Evolutionary conservation across 2,329 filamentous ascomycete genomes (phyloP).

Genomic region (Nakataea oryzae): DNA sequence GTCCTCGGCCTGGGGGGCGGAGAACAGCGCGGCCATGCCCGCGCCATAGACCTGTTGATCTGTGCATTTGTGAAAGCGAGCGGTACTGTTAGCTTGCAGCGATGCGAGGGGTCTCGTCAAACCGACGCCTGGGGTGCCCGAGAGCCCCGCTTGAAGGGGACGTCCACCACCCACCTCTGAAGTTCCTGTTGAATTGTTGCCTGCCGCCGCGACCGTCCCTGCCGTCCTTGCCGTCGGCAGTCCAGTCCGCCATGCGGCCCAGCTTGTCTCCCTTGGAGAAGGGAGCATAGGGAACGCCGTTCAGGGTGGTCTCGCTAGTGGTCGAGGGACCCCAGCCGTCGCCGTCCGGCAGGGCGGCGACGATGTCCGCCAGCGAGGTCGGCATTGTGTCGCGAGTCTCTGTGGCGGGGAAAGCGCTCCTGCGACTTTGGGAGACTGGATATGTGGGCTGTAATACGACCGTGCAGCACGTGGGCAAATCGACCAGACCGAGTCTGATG

Average conservation of each 20-base stretch:
- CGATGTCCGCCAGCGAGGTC: slow-evolving; percentile 43
- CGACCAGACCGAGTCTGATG: not conserved
- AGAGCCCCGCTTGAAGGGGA: not conserved
- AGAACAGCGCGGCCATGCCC: slow-evolving; percentile 77
- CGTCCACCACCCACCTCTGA: slow-evolving; percentile 65
- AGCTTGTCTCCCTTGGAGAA: slow-evolving; percentile 99
- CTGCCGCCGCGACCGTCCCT: slow-evolving; percentile 64
- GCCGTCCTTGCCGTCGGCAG: slow-evolving; percentile 74
- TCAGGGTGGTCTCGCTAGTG: slow-evolving; percentile 76
- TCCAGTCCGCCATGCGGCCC: slow-evolving; percentile 99
- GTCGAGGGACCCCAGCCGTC: slow-evolving; percentile 82
- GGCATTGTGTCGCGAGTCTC: not conserved
- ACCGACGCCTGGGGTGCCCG: not conserved
- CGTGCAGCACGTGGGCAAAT: not conserved
- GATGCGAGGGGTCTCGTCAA: not conserved
- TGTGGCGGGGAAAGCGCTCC: not conserved
- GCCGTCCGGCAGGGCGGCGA: slow-evolving; percentile 61
- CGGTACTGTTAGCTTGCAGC: not conserved
- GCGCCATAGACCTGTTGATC: slow-evolving; percentile 97
- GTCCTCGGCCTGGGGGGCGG: slow-evolving; percentile 84
- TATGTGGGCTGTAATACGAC: not conserved
- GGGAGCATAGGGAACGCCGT: slow-evolving; percentile 93
- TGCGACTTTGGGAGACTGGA: not conserved
- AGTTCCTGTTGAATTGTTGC: slow-evolving; percentile 86
- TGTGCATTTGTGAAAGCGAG: slow-evolving; percentile 23